Percentiles rank a stretch among this genome's conserved stretches.
These are phyloP conservation scores for Debaryomyces robertsiae DNA, from an alignment of 1,139 yeast genomes.

Conservation along the genomic window DNA sequence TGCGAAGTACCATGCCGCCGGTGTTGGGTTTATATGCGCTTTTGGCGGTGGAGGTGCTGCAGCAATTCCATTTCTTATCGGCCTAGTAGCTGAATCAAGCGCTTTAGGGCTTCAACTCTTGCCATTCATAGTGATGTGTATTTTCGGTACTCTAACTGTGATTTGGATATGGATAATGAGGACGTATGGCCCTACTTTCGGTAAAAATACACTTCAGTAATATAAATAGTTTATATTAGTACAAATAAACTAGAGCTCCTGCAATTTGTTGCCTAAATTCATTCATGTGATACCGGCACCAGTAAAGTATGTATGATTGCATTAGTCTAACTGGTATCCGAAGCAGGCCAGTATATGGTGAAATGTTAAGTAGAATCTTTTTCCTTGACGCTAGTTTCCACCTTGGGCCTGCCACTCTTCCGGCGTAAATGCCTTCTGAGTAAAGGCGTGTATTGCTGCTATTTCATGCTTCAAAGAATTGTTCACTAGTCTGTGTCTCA, in stretches of 20 bases:
- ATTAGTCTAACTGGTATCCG: neutral
- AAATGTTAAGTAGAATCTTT: neutral
- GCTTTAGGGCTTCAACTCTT: slow-evolving; percentile 34
- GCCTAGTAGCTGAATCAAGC: slow-evolving; percentile 47
- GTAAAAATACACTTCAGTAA: slow-evolving; percentile 18
- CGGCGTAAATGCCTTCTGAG: slow-evolving; percentile 80
- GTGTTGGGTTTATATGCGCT: slow-evolving; percentile 76
- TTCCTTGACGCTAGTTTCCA: slow-evolving; percentile 19
- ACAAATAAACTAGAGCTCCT: too few species aligned
- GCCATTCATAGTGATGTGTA: slow-evolving; percentile 34
- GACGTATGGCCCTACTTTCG: slow-evolving; percentile 21
- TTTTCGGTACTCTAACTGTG: slow-evolving; percentile 28
- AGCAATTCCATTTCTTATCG: slow-evolving; percentile 63
- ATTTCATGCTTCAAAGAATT: slow-evolving; percentile 78
- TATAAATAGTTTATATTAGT: slow-evolving; percentile 8
- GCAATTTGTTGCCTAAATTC: too few species aligned
- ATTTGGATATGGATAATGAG: slow-evolving; percentile 33
- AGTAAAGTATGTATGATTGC: too few species aligned
- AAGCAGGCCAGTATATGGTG: neutral
- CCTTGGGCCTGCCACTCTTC: slow-evolving; percentile 66
- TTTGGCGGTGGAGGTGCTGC: slow-evolving; percentile 80
- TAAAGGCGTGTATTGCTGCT: slow-evolving; percentile 87
- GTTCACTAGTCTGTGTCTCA: slow-evolving; percentile 87
- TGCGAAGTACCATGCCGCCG: slow-evolving; percentile 59
- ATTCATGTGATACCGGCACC: too few species aligned